These are phyloP conservation scores for Akebia trifoliata DNA, from an alignment of 164 flowering plant genomes.

Conservation along the genomic window DNA sequence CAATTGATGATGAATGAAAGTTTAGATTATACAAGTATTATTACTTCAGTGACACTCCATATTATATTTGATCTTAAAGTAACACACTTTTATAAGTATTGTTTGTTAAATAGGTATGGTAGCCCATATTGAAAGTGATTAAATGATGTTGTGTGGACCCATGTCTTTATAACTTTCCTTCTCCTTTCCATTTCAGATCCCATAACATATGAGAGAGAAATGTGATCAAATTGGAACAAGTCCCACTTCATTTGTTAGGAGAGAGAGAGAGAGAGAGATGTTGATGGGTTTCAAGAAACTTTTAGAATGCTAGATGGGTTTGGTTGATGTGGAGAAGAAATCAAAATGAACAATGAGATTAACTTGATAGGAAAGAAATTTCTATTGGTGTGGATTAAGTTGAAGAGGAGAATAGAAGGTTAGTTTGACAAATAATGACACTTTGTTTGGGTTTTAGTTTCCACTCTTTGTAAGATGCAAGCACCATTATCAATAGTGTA, in stretches of 20 bases:
- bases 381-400: too few species aligned
- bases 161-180: slow-evolving; percentile 19
- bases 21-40: slow-evolving; percentile 13
- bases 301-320: slow-evolving; percentile 4
- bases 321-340: too few species aligned
- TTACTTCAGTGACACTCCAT: slow-evolving; percentile 26
- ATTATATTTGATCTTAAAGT: slow-evolving; percentile 19
- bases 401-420: background rate
- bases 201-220: slow-evolving; percentile 1
- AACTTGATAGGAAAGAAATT: slow-evolving; percentile 4
- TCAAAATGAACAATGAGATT: background rate
- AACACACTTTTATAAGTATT: slow-evolving; percentile 20
- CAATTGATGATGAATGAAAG: slow-evolving; percentile 4
- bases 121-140: slow-evolving; percentile 20
- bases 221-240: background rate
- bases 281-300: background rate
- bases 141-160: slow-evolving; percentile 14
- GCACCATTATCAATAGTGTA: background rate
- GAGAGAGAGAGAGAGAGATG: background rate
- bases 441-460: background rate
- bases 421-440: too few species aligned
- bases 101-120: slow-evolving; percentile 16
- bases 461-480: background rate
- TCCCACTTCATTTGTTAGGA: background rate
- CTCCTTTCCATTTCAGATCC: slow-evolving; percentile 24